Evolutionary conservation across 1,139 yeast species (phyloP).

Genomic region (Suhomyces choctaworum): DNA sequence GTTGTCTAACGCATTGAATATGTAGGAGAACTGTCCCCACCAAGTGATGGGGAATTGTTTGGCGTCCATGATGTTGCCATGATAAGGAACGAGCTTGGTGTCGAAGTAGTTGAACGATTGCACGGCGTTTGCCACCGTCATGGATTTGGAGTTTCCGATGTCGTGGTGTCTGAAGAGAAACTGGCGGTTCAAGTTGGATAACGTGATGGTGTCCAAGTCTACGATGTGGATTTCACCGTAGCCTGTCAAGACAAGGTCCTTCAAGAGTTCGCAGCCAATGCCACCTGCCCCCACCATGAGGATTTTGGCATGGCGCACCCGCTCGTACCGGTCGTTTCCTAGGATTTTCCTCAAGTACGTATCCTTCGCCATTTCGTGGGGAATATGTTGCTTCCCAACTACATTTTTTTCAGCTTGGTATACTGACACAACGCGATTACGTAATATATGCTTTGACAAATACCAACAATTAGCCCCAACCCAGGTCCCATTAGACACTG

Average conservation of each 20-base stretch:
- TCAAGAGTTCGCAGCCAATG: slow-evolving; percentile 94
- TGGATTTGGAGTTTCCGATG: slow-evolving; percentile 80
- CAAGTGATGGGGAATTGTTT: slow-evolving; percentile 69
- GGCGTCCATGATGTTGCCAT: slow-evolving; percentile 85
- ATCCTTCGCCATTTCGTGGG: slow-evolving; percentile 38
- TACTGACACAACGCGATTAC: slow-evolving; percentile 1
- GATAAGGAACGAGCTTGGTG: slow-evolving; percentile 73
- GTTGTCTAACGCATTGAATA: slow-evolving; percentile 92
- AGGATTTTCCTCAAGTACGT: slow-evolving; percentile 45
- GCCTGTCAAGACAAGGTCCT: slow-evolving; percentile 79
- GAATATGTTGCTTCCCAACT: not conserved
- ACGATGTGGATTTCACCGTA: slow-evolving; percentile 89
- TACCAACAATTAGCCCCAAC: too few relatives aligned
- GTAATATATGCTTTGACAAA: too few relatives aligned
- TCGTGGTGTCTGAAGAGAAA: slow-evolving; percentile 85
- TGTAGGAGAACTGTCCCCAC: slow-evolving; percentile 76
- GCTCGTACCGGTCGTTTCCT: slow-evolving; percentile 37
- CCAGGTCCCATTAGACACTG: slow-evolving; percentile 48
- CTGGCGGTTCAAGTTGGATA: slow-evolving; percentile 90
- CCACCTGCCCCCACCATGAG: slow-evolving; percentile 98
- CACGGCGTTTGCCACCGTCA: slow-evolving; percentile 83
- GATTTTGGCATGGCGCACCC: slow-evolving; percentile 53
- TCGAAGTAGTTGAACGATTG: slow-evolving; percentile 67
- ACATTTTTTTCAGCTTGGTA: not conserved
- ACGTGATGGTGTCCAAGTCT: slow-evolving; percentile 91